phyloP scores from a whole-genome alignment of 2,329 filamentous ascomycete genomes.

The Botrytis pseudocinerea region DNA sequence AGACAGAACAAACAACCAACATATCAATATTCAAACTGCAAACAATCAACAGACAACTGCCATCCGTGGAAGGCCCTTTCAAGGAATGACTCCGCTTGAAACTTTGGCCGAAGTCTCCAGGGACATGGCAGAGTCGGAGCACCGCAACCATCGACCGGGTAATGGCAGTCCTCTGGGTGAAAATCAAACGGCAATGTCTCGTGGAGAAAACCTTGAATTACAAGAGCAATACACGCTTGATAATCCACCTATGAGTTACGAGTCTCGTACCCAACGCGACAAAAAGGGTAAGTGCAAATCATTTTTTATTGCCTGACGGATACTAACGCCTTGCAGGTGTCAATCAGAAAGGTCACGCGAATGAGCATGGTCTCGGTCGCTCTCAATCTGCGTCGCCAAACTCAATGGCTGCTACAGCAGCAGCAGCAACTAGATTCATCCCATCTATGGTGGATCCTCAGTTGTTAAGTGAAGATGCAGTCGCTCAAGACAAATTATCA shows the following conservation, averaged over 20 bases:
- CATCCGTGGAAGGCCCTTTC: conserved; percentile 36
- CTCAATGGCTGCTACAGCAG: conserved; percentile 37
- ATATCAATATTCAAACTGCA: conserved; percentile 26
- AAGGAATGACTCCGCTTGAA: conserved; percentile 73
- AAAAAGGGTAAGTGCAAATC: conserved; percentile 43
- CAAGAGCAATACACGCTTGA: conserved; percentile 62
- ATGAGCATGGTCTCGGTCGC: not conserved
- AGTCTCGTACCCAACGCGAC: conserved; percentile 43
- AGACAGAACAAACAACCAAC: conserved; percentile 41
- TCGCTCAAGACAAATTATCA: conserved; percentile 27
- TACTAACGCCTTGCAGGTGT: conserved; percentile 15
- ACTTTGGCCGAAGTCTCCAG: conserved; percentile 86
- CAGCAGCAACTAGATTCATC: conserved; percentile 36
- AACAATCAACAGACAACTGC: conserved; percentile 29
- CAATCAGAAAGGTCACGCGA: conserved; percentile 4
- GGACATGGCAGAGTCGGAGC: conserved; percentile 68
- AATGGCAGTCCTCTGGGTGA: conserved; percentile 45
- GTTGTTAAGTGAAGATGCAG: conserved; percentile 36
- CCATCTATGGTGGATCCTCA: conserved; percentile 42
- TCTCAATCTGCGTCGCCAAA: conserved; percentile 37
- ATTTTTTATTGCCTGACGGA: not conserved
- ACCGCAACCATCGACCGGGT: conserved; percentile 54
- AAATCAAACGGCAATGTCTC: conserved; percentile 31
- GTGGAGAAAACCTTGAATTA: conserved; percentile 48
- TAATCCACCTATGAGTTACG: conserved; percentile 54